Conservation (phyloP, 2,329 filamentous ascomycete genomes). For the Fusarium begoniae region DNA sequence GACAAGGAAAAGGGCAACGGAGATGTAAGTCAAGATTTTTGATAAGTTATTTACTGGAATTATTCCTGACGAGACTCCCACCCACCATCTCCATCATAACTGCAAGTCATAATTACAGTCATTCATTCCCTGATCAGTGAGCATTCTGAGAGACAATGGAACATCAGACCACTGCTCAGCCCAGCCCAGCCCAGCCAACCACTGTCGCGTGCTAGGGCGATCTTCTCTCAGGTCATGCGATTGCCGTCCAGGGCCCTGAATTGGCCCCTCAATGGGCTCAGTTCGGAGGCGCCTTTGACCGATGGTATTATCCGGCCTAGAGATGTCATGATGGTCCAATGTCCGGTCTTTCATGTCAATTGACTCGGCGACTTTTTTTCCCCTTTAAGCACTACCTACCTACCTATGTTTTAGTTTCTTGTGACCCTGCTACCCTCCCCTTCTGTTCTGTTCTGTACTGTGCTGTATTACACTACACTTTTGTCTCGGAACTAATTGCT, state of each 20-base stretch:
- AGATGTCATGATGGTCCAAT: constrained; percentile 27
- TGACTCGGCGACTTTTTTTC: constrained; percentile 2
- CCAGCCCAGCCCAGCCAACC: constrained; percentile 24
- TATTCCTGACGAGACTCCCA: constrained; percentile 1
- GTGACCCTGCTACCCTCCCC: not conserved
- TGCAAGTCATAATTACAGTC: not conserved
- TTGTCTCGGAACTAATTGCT: constrained; percentile 7
- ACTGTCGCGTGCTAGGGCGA: constrained; percentile 39
- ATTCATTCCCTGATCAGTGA: not conserved
- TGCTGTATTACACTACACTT: not conserved
- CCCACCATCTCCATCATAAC: constrained; percentile 1
- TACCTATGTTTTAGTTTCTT: not conserved
- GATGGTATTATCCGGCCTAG: constrained; percentile 16
- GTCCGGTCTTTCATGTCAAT: constrained; percentile 2
- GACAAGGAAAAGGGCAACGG: constrained; percentile 8
- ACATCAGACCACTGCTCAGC: constrained; percentile 38
- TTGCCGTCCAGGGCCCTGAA: constrained; percentile 25
- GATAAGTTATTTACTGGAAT: not conserved
- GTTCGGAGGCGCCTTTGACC: constrained; percentile 24
- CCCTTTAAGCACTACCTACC: not conserved
- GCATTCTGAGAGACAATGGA: constrained; percentile 3
- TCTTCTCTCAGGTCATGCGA: constrained; percentile 35
- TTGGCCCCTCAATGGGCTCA: constrained; percentile 34
- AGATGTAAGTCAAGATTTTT: constrained; percentile 35
- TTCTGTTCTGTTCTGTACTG: not conserved